A percentile compares a stretch with the other conserved stretches of the same genome.
These are phyloP conservation scores for Pythium aristosporum DNA, from an alignment of 352 stramenopile genomes.

Conservation along the genomic window DNA sequence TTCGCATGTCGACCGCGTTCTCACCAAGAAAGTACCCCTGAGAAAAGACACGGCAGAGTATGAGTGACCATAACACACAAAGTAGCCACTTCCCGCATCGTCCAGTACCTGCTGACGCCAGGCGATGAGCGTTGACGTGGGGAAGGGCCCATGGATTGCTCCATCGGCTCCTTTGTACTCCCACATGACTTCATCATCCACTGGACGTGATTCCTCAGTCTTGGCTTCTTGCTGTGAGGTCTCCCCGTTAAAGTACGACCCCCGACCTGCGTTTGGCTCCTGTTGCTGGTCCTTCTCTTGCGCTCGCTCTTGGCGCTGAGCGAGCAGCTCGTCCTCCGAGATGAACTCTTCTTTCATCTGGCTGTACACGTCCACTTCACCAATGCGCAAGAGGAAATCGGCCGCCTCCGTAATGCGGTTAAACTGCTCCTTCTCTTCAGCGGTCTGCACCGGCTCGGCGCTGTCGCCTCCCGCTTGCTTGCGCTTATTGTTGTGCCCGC, in stretches of 20 bases:
- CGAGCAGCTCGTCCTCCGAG: constrained; percentile 53
- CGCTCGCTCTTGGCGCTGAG: constrained; percentile 33
- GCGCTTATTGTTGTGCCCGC: constrained; percentile 51
- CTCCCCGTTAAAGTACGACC: constrained; percentile 14
- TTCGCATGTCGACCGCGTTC: constrained; percentile 72
- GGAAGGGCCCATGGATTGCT: constrained; percentile 72
- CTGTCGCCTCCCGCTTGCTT: constrained; percentile 39
- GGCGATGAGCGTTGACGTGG: constrained; percentile 67
- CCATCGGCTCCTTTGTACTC: constrained; percentile 76
- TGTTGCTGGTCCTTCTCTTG: constrained; percentile 18
- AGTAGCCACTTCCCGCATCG: not conserved
- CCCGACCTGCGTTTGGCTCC: constrained; percentile 14
- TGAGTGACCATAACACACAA: not conserved
- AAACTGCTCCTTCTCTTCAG: constrained; percentile 79
- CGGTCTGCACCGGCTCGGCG: constrained; percentile 34
- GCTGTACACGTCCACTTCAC: constrained; percentile 79
- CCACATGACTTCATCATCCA: constrained; percentile 64
- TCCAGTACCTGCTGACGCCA: constrained; percentile 69
- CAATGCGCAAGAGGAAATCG: constrained; percentile 74
- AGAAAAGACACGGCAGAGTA: constrained; percentile 1
- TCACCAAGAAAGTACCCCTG: constrained; percentile 80
- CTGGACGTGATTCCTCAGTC: constrained; percentile 37
- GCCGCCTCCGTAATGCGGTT: constrained; percentile 76
- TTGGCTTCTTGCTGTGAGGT: constrained; percentile 37
- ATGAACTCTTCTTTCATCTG: constrained; percentile 84